Base-by-base conservation (phyloP, 305 asterid species). In the Coffea humblotiana region DNA sequence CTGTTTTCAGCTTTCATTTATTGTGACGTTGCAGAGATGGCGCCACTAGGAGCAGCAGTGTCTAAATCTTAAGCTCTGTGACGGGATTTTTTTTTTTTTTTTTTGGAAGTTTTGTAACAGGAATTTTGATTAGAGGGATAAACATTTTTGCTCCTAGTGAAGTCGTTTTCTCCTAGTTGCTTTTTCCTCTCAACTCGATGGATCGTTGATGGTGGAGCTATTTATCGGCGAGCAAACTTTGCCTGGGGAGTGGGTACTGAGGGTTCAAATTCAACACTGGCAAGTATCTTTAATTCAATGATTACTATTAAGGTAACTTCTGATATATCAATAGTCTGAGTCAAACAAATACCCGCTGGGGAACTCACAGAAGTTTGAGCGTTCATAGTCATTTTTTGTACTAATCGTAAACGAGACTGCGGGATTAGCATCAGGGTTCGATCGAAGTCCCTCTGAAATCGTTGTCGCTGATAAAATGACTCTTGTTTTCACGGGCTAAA, bases 51-150 rank as follows among this genome's bases (percentile, higher is more conserved):
- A 61, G 72, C 61, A 60, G 77, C 32, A 63, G 43, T 63, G 6
- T 8, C 43, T 29, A 18, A n/a, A 45, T 51, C 32, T 60, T 16
- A 29, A 21, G 49, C 40, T 21, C 29, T 29, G 52, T 67, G 9
- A 47, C 48, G 60, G 70, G 67, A 70, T 51, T 81, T 81, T 71
- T 81, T 32, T 29, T n/a, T n/a, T 29, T 29, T 32, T 32, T 32
- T 32, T 32, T 32, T 2, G 32, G 32, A 32, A 32, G 32, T 32
- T 32, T 47, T 29, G 52, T 67, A 15, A 47, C 48, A 68, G 70
- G 67, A 76, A 63, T 81, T 81, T 71, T 81, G 80, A 76, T 48
- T 1, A 27, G 64, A 54, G 71, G 60, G 40, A 16, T 63, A 12
- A 25, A 63, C 68, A 10, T 52, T 80, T 35, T 73, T 35, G 35